Conservation (phyloP, 2,329 filamentous ascomycete species). For the Taxawa tesnikishii region DNA sequence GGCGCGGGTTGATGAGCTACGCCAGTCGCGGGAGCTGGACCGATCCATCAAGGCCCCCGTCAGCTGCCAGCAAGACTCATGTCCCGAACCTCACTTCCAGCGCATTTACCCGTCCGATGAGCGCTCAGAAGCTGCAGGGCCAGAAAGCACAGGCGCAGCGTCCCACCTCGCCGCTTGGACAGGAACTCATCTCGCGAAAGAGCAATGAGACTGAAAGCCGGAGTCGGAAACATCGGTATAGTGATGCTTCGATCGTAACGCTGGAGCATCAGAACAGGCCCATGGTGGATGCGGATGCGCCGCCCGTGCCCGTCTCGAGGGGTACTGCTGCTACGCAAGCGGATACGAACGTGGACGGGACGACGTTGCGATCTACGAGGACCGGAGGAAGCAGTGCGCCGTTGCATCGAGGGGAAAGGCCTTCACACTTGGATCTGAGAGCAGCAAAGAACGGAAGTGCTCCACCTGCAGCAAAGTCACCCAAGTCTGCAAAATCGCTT, state of each 20-base stretch:
- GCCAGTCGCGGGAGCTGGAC: slow-evolving; percentile 8
- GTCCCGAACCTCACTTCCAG: slow-evolving; percentile 80
- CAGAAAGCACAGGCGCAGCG: slow-evolving; percentile 7
- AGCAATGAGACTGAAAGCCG: slow-evolving; percentile 16
- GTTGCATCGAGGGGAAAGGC: slow-evolving; percentile 31
- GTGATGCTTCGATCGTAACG: slow-evolving; percentile 43
- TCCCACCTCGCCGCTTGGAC: slow-evolving; percentile 14
- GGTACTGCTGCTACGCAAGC: slow-evolving; percentile 55
- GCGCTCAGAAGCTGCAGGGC: slow-evolving; percentile 74
- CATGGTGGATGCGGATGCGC: slow-evolving; percentile 27
- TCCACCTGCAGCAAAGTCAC: slow-evolving; percentile 13
- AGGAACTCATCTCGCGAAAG: slow-evolving; percentile 18
- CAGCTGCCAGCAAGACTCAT: slow-evolving; percentile 68
- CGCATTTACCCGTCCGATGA: slow-evolving; percentile 94
- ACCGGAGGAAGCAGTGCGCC: slow-evolving; percentile 69
- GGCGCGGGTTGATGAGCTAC: slow-evolving; percentile 5
- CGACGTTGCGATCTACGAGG: slow-evolving; percentile 29
- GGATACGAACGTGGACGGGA: slow-evolving; percentile 2
- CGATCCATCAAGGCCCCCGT: slow-evolving; percentile 39
- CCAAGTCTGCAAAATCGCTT: slow-evolving; percentile 44
- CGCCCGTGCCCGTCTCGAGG: slow-evolving; percentile 54
- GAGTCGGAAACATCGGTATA: slow-evolving; percentile 43
- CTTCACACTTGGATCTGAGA: too few relatives aligned
- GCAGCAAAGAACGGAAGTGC: neutral
- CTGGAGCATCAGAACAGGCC: slow-evolving; percentile 20